Percentiles rank a stretch among this genome's conserved stretches.
These are phyloP conservation scores for Quercus phellos DNA, from an alignment of 331 rosid genomes.

Conservation along the genomic window DNA sequence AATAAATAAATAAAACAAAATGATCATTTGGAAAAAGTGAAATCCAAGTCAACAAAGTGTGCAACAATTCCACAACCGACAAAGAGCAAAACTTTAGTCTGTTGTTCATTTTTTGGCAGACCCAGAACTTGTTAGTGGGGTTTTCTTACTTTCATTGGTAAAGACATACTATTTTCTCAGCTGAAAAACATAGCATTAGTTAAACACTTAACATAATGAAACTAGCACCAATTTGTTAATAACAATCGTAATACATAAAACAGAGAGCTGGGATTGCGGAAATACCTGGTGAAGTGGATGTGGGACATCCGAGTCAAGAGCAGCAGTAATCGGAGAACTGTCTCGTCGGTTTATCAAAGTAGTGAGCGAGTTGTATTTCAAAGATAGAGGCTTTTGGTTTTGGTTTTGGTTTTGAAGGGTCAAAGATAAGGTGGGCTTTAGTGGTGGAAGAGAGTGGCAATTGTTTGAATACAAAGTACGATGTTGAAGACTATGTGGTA, in stretches of 20 bases:
- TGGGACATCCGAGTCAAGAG: constrained; percentile 50
- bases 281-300: constrained; percentile 50
- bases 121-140: not conserved
- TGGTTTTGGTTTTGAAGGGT: not conserved
- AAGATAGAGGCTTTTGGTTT: constrained; percentile 3
- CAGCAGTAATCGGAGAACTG: constrained; percentile 18
- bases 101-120: not conserved
- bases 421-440: constrained; percentile 2
- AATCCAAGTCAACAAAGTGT: not conserved
- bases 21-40: not conserved
- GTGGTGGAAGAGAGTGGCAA: not conserved
- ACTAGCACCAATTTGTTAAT: not conserved
- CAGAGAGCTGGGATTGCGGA: not conserved
- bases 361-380: constrained; percentile 4
- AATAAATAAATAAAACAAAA: no score
- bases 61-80: not conserved
- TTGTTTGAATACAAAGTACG: not conserved
- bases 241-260: not conserved
- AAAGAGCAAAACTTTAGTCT: not conserved
- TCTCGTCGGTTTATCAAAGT: constrained; percentile 21
- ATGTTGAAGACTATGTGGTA: not conserved
- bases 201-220: not conserved
- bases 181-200: not conserved
- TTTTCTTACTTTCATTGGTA: not conserved
- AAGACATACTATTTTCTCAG: not conserved